Conservation (phyloP, 306 rosid genomes). For the Prunus salicina region DNA sequence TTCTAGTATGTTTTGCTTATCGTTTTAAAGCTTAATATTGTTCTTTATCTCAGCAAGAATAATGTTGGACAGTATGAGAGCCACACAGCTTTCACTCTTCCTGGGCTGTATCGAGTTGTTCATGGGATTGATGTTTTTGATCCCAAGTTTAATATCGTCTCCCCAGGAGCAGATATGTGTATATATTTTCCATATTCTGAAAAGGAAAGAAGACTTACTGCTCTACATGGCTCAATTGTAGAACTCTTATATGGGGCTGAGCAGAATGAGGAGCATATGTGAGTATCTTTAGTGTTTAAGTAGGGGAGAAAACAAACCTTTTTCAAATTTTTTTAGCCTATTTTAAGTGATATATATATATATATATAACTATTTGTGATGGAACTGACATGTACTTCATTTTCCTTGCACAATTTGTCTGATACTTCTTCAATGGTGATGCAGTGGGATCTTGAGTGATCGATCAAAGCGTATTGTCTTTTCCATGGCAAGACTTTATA, state of each 20-base stretch:
- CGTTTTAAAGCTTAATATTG: not conserved
- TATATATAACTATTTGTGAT: not conserved
- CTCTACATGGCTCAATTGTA: slow-evolving; percentile 76
- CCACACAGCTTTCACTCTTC: slow-evolving; percentile 89
- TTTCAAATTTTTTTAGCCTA: too few species aligned
- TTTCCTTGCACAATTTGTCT: not conserved
- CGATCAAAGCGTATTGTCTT: slow-evolving; percentile 16
- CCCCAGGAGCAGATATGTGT: slow-evolving; percentile 91
- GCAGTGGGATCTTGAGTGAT: slow-evolving; percentile 12
- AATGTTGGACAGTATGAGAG: slow-evolving; percentile 97
- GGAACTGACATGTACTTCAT: not conserved
- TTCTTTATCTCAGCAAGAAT: slow-evolving; percentile 62
- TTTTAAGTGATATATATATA: not conserved
- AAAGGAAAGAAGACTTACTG: slow-evolving; percentile 67
- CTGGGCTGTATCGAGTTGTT: slow-evolving; percentile 91
- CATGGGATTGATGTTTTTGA: slow-evolving; percentile 97
- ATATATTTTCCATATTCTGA: slow-evolving; percentile 86
- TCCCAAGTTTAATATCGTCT: slow-evolving; percentile 93
- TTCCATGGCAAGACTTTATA: slow-evolving; percentile 19
- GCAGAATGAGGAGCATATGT: slow-evolving; percentile 70
- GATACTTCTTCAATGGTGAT: not conserved
- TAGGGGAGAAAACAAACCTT: not conserved
- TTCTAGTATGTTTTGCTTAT: not conserved
- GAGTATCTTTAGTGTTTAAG: slow-evolving; percentile 31
- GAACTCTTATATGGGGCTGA: slow-evolving; percentile 58